Conservation (phyloP, 2,329 filamentous ascomycete species). For the Fusarium subglutinans region DNA sequence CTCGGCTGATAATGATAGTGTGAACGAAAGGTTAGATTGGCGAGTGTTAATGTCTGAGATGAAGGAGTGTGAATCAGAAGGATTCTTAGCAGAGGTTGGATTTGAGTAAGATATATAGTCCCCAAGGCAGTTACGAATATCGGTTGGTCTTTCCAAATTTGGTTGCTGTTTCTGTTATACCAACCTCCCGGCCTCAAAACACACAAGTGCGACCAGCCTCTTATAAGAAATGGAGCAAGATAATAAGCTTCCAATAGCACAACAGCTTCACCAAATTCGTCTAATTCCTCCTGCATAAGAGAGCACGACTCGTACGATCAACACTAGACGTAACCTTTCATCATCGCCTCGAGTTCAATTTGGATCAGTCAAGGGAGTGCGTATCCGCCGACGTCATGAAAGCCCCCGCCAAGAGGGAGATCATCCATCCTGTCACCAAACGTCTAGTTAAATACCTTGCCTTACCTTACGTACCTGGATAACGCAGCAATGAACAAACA, state of each 20-base stretch:
- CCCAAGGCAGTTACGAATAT: background rate
- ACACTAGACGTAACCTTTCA: slow-evolving; percentile 1
- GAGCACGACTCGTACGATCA: background rate
- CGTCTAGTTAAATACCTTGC: background rate
- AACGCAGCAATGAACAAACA: background rate
- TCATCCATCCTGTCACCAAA: background rate
- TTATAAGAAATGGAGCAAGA: slow-evolving; percentile 4
- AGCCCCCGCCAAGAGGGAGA: background rate
- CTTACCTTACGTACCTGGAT: background rate
- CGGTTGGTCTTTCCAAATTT: background rate
- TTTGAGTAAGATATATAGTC: background rate
- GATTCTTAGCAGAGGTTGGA: slow-evolving; percentile 28
- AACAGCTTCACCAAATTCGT: background rate
- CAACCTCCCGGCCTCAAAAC: slow-evolving; percentile 27
- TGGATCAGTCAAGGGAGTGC: background rate
- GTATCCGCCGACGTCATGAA: slow-evolving; percentile 32
- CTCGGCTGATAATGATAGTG: background rate
- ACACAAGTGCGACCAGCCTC: slow-evolving; percentile 31
- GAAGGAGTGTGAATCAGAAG: slow-evolving; percentile 11
- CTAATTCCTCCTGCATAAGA: background rate
- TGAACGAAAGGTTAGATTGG: background rate
- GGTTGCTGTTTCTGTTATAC: slow-evolving; percentile 3
- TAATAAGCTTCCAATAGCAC: slow-evolving; percentile 29
- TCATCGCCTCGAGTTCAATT: background rate
- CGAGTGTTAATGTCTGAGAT: slow-evolving; percentile 5